Percentiles rank a stretch among this genome's conserved stretches.
Conservation (phyloP, 331 rosid genomes). For the Erythrophleum ivorense region DNA sequence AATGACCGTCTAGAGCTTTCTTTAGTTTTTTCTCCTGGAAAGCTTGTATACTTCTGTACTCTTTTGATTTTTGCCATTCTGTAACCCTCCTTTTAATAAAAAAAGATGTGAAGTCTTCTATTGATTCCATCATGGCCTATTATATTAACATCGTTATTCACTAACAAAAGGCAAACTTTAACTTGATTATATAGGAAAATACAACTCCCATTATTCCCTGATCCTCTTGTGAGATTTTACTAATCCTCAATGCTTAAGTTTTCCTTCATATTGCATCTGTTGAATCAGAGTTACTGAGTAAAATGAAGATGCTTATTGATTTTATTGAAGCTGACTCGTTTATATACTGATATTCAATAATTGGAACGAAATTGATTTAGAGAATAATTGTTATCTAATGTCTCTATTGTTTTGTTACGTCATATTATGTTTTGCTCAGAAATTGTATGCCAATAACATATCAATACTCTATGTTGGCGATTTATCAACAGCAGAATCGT, state of each 20-base stretch:
- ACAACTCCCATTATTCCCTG: background rate
- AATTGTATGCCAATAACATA: background rate
- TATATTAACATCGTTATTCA: background rate
- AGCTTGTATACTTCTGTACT: background rate
- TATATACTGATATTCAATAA: background rate
- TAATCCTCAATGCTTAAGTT: background rate
- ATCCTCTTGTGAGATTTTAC: background rate
- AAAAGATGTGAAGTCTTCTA: background rate
- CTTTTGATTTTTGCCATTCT: background rate
- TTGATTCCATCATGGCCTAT: background rate
- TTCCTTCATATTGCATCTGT: background rate
- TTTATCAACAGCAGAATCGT: background rate
- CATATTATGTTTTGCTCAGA: background rate
- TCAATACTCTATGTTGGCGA: conserved; percentile 13
- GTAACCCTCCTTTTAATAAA: background rate
- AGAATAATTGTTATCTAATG: background rate
- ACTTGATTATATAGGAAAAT: conserved; percentile 1
- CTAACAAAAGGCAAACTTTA: background rate
- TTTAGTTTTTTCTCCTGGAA: background rate
- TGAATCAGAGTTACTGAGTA: conserved; percentile 10
- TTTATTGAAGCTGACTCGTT: background rate
- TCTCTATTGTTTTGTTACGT: background rate
- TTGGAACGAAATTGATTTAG: background rate
- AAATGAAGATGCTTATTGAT: background rate
- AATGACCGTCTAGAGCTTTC: background rate